phyloP scores from a whole-genome alignment of 768 basidiomycete species.

The Lactifluus volemus region DNA sequence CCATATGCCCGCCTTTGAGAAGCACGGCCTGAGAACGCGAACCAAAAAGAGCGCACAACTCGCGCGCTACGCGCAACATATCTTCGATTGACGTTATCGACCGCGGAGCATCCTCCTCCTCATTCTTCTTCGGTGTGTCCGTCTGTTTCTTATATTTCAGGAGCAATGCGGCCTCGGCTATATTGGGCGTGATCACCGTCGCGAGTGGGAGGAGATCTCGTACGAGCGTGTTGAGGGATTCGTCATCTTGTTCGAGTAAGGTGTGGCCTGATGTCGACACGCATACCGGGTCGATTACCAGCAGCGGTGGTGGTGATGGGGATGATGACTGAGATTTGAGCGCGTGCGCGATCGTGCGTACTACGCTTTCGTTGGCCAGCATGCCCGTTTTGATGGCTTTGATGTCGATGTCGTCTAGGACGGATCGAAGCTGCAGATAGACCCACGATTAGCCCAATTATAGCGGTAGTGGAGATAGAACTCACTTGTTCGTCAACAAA shows the following conservation, averaged over 20 bases:
- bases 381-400: constrained; percentile 84
- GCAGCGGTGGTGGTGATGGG: constrained; percentile 23
- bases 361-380: constrained; percentile 57
- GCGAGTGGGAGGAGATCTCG: constrained; percentile 62
- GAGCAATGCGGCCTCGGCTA: constrained; percentile 66
- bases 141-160: constrained; percentile 32
- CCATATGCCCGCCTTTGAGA: constrained; percentile 80
- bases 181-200: constrained; percentile 77
- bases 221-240: constrained; percentile 54
- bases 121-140: too few species aligned
- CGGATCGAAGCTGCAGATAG: constrained; percentile 48
- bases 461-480: not conserved
- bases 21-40: constrained; percentile 43
- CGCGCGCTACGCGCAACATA: constrained; percentile 50
- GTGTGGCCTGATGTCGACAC: constrained; percentile 86
- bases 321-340: constrained; percentile 37
- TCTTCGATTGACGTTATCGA: constrained; percentile 41
- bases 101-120: not conserved
- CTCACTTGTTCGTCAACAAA: constrained; percentile 71
- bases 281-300: constrained; percentile 86
- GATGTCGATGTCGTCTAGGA: constrained; percentile 65
- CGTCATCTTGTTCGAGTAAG: constrained; percentile 44
- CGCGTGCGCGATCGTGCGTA: constrained; percentile 40
- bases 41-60: constrained; percentile 40
- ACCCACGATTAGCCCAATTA: not conserved